Evolutionary conservation across 805 yeast genomes (phyloP).

Genomic region (Grigorovia transvaalensis): DNA sequence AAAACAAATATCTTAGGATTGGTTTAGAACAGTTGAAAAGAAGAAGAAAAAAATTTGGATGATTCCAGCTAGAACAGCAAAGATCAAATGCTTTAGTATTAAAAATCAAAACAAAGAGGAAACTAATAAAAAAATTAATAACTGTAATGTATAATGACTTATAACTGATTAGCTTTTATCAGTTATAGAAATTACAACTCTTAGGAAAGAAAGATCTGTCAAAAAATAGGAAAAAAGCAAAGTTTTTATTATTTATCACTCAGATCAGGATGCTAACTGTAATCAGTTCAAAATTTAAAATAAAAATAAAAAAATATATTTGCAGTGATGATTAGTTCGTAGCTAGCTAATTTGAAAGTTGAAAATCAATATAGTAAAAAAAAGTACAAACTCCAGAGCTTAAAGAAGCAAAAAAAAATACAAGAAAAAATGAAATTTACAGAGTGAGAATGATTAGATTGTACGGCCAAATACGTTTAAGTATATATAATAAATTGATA

Average conservation of each 20-base stretch:
- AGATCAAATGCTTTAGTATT: background rate
- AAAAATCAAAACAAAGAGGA: too few species aligned
- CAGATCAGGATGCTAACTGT: background rate
- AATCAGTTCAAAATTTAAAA: background rate
- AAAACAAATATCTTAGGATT: too few species aligned
- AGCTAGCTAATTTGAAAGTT: too few species aligned
- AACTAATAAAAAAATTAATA: too few species aligned
- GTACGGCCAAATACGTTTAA: background rate
- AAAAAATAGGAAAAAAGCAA: background rate
- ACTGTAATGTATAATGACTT: too few species aligned
- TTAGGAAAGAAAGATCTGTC: background rate
- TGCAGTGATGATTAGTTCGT: too few species aligned
- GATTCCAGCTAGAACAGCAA: background rate
- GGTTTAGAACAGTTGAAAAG: too few species aligned
- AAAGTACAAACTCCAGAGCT: background rate
- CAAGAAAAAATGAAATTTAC: background rate
- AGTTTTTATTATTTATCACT: background rate
- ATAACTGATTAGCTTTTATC: too few species aligned
- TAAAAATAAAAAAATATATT: too few species aligned
- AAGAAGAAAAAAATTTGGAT: too few species aligned
- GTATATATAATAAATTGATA: too few species aligned
- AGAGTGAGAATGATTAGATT: background rate
- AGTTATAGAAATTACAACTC: background rate
- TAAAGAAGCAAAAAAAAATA: background rate
- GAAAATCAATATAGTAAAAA: too few species aligned